A percentile compares a stretch with the other conserved stretches of the same genome.
phyloP scores from a whole-genome alignment of 257 asterid species.

The Solanum chmielewskii region DNA sequence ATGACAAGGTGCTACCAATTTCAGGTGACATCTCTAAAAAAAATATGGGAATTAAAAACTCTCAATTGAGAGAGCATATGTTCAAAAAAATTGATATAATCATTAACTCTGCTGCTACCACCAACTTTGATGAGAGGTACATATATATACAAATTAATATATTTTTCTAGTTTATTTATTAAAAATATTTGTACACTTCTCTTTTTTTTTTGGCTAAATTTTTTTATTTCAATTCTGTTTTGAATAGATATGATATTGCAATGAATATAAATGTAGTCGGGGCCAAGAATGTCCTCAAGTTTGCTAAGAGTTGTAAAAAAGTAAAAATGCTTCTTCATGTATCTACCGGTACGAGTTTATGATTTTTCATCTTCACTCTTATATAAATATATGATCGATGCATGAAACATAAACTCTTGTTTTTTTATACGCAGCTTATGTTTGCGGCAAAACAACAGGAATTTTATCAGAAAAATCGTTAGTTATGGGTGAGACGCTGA shows the following conservation, averaged over 20 bases:
- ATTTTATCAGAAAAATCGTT: slow-evolving; percentile 24
- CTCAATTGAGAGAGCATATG: slow-evolving; percentile 14
- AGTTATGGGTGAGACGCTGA: slow-evolving; percentile 28
- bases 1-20: slow-evolving; percentile 10
- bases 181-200: background rate
- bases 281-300: slow-evolving; percentile 3
- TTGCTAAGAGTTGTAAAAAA: slow-evolving; percentile 3
- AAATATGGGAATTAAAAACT: slow-evolving; percentile 11
- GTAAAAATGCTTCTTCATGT: slow-evolving; percentile 1
- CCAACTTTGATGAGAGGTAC: slow-evolving; percentile 25
- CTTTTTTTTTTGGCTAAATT: background rate
- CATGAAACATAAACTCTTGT: background rate
- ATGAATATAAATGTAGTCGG: background rate
- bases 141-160: background rate
- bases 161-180: background rate
- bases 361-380: background rate
- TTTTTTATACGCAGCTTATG: slow-evolving; percentile 17
- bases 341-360: slow-evolving; percentile 2
- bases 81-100: slow-evolving; percentile 27
- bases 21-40: slow-evolving; percentile 12
- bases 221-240: background rate
- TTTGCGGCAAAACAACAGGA: slow-evolving; percentile 26
- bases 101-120: slow-evolving; percentile 57
- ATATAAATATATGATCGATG: background rate
- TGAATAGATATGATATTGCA: slow-evolving; percentile 2